Conservation (phyloP, 257 asterid species). For the Nicotiana undulata region DNA sequence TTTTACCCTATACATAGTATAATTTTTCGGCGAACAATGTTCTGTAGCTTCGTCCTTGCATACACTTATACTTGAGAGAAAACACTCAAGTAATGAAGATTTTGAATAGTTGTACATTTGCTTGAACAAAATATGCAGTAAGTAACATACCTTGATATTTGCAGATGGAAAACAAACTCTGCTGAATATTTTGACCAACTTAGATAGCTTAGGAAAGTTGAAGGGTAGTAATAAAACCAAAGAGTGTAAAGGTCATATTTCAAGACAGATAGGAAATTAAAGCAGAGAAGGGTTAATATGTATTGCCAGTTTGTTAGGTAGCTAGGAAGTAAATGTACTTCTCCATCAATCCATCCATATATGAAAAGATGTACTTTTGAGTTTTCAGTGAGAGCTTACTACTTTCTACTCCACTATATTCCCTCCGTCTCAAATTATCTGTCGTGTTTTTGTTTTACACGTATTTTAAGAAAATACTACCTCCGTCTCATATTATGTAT, state of each 20-base stretch:
- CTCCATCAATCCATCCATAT: background rate
- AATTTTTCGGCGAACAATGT: too few relatives aligned
- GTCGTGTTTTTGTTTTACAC: too few relatives aligned
- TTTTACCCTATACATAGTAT: too few relatives aligned
- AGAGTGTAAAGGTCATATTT: background rate
- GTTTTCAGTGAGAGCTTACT: background rate
- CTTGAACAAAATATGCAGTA: background rate
- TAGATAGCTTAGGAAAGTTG: background rate
- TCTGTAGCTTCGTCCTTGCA: background rate
- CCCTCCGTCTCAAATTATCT: too few relatives aligned
- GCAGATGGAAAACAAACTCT: background rate
- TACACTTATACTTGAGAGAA: background rate
- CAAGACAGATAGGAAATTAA: background rate
- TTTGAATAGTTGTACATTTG: background rate
- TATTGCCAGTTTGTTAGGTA: constrained; percentile 9
- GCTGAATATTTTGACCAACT: background rate
- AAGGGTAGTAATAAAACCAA: background rate
- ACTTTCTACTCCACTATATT: background rate
- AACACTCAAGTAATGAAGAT: background rate
- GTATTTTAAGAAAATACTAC: too few relatives aligned
- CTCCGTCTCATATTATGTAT: too few relatives aligned
- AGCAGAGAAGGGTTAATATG: background rate
- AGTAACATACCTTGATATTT: background rate
- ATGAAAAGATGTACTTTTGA: background rate
- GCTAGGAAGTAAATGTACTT: constrained; percentile 5